Evolutionary conservation across 2,329 filamentous ascomycete genomes (phyloP), one percentile per base, ranked within the genome.

Genomic region (Tolypocladium album): DNA sequence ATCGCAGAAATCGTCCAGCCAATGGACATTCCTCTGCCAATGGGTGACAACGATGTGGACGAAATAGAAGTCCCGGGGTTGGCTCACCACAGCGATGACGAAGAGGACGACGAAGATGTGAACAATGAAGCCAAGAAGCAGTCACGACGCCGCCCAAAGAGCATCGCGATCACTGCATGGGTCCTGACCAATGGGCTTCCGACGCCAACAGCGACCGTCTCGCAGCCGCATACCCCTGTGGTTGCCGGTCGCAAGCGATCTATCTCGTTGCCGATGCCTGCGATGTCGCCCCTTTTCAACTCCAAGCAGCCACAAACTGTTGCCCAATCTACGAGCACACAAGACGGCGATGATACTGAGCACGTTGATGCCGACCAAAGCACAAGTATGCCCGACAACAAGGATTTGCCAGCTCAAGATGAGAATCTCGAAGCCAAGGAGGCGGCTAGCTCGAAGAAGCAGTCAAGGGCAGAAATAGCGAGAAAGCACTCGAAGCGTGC

Each of bases 41-140:
- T 87, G 47, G 78, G 78, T 31, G 79, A 84, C 42, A 81, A 85
- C 56, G 90, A 95, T 68, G 75, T 93, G 9, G 82, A 87, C 55
- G 90, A 95, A 69, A 94, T 95, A 50, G 89, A 94, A 67, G 82
- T 91, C 53, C 88, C 89, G 4, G 88, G 88, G 0, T 78, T 91
- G 6, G 83, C 81, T 1, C 72, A 71, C 15, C 81, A 85, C 64
- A 84, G 79, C 60, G 86, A 90, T 60, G 86, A 87, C 17, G 87
- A 88, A 58, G 77, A 77, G 7, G 76, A 77, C 15, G 77, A 76
- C 2, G 70, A 73, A 5, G 71, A 74, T 1, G 71, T 74, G 1
- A 67, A 72, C 1, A 67, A 76, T 61, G 65, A 78, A 39, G n/a
- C n/a, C 31, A 3, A 34, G 7, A 36, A 45, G 24, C 9, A 52